Base-by-base conservation (phyloP, 202 grass and related monocot genomes). In the Cymbopogon flexuosus region DNA sequence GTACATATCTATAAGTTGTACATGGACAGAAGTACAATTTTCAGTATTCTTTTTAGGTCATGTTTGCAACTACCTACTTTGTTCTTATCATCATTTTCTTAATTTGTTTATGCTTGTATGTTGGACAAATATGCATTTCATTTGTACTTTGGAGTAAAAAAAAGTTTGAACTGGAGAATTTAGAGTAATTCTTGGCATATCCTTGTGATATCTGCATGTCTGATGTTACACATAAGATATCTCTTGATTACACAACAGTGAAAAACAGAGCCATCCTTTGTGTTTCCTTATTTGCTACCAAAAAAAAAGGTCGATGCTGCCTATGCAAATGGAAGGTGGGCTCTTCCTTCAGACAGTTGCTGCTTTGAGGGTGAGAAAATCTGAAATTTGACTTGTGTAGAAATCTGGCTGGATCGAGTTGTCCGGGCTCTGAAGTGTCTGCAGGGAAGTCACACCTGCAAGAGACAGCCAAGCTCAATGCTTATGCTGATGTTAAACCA, bases 351-450 rank as follows among this genome's bases (percentile, higher is more conserved):
- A 99, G 35, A 99, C 92, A 64, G 90, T 47, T 33, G 96, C 92
- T 24, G 90, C 83, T 86, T 93, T 96, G 56, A 95, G 92, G 52
- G 80, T 90, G 67, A 96, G 73, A 39, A 96, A 82, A 83, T 99
- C 96, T 45, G 96, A 94, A 51, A 96, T 90, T 70, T 99, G 90
- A 78, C 91, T 91, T 36, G 92, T 91, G 71, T 96, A 99, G 73
- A 93, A 96, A 93, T 93, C 96, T 82, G 92, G 92, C 71, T 91
- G 96, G 61, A 98, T 93, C 0, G 90, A 85, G 80, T 98, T 98
- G 24, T 90, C 87, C 0, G 92, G 90, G 84, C 87, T 95, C 65
- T 95, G 92, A 78, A 98, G 96, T 62, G 63, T 91, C 82, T 98
- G 65, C 63, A 88, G 76, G 72, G 86, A 89, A 23, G 96, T 98